Evolutionary conservation across 306 rosid genomes (phyloP), one percentile per base, ranked within the genome.

Genomic region (Glycine soja): DNA sequence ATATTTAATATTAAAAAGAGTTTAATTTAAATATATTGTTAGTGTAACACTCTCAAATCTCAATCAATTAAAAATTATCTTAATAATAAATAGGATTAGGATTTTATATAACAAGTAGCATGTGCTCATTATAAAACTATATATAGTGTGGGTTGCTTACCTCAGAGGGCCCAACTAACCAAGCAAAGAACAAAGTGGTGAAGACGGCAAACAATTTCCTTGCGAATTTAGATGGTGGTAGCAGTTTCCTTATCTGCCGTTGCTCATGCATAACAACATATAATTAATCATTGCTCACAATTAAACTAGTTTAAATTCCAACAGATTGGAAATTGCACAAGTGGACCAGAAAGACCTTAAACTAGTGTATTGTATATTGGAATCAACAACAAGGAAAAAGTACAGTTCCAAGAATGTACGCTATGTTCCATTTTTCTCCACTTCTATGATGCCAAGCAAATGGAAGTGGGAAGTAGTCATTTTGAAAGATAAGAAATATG

Each of bases 101-200:
- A 19, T 19, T 19, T 19, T 19, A 59, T 59, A 10, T 24, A 4
- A 5, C 42, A 30, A 24, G 42, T 30, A 10, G n/a, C n/a, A 24
- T 10, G 3, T 10, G 10, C 6, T 58, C 10, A 19, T 58, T 3
- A 59, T 19, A 40, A 42, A 3, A 34, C 10, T 14, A 16, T 2
- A 14, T 3, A 19, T 19, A 19, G 24, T 19, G 24, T 19, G 24
- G 30, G 30, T 24, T 24, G 30, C 51, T 80, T 84, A 92, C 99
- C 98, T 93, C 91, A 24, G 91, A 96, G 56, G 93, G 91, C 18
- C 99, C 99, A 0, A 96, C 89, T 53, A 96, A 77, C 99, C 99
- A 96, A 72, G 92, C 89, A 81, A 93, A 96, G 82, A 92, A 90
- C 72, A 89, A 52, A 72, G 94, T 88, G 80, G 97, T 90, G 84